phyloP scores from a whole-genome alignment of 2,329 filamentous ascomycete genomes.

The Fusarium graminum region DNA sequence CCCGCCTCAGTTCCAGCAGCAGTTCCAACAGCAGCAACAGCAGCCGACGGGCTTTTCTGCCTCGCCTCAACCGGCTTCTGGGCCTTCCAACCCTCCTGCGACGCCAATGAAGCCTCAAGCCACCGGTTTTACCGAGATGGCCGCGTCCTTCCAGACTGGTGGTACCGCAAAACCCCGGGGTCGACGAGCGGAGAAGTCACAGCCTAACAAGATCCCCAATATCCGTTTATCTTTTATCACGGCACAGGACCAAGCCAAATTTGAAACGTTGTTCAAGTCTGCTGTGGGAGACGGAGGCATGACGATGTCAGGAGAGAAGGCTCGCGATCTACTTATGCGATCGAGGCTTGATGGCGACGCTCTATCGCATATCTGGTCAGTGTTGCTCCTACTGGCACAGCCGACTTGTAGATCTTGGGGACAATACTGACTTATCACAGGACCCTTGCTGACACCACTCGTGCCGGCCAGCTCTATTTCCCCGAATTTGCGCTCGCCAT shows the following conservation, averaged over 20 bases:
- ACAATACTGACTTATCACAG: conserved; percentile 58
- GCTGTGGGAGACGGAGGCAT: conserved; percentile 86
- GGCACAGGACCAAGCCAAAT: conserved; percentile 93
- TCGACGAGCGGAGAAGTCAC: conserved; percentile 61
- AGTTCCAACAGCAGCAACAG: conserved; percentile 67
- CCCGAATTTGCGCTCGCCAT: conserved; percentile 97
- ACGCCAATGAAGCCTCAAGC: conserved; percentile 74
- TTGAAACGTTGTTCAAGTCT: conserved; percentile 97
- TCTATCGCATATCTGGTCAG: conserved; percentile 91
- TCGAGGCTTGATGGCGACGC: conserved; percentile 90
- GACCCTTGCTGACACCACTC: conserved; percentile 94
- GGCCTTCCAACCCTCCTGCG: conserved; percentile 64
- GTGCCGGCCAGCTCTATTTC: conserved; percentile 95
- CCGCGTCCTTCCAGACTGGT: conserved; percentile 72
- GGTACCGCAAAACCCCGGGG: conserved; percentile 60
- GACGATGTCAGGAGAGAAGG: conserved; percentile 93
- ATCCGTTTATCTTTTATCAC: conserved; percentile 97
- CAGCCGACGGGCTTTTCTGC: conserved; percentile 61
- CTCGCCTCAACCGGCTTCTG: conserved; percentile 64
- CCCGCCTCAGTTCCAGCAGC: conserved; percentile 70
- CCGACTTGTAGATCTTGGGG: not conserved
- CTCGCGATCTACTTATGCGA: conserved; percentile 86
- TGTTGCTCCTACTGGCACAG: not conserved
- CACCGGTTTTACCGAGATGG: conserved; percentile 76
- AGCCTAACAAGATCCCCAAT: conserved; percentile 85